phyloP scores from a whole-genome alignment of 1,284 basidiomycete genomes.

The Pulchroboletus neoregius region DNA sequence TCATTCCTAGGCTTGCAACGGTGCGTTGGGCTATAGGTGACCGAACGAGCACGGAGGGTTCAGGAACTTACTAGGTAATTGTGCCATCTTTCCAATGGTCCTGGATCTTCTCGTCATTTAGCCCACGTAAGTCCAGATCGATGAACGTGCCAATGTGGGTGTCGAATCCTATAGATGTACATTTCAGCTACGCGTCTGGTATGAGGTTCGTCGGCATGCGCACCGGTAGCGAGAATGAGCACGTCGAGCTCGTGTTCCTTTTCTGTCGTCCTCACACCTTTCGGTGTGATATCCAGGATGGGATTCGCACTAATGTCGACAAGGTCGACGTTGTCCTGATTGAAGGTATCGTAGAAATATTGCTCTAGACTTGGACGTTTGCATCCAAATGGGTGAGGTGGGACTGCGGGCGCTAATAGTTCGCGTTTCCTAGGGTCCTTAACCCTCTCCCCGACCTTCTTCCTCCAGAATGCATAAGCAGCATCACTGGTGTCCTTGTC shows the following conservation, averaged over 20 bases:
- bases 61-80: background rate
- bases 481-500: slow-evolving; percentile 6
- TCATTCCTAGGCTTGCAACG: slow-evolving; percentile 23
- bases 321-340: slow-evolving; percentile 20
- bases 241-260: slow-evolving; percentile 16
- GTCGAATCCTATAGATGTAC: background rate
- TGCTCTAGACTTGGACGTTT: slow-evolving; percentile 11
- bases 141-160: background rate
- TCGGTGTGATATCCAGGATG: slow-evolving; percentile 6
- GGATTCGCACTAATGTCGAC: slow-evolving; percentile 7
- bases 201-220: too few relatives aligned
- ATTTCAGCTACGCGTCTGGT: too few relatives aligned
- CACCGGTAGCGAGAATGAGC: background rate
- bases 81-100: background rate
- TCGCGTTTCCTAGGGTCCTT: slow-evolving; percentile 16
- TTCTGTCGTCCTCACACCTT: slow-evolving; percentile 6
- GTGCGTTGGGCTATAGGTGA: too few relatives aligned
- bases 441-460: slow-evolving; percentile 14
- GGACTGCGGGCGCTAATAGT: slow-evolving; percentile 10
- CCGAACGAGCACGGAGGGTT: too few relatives aligned
- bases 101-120: background rate
- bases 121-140: background rate
- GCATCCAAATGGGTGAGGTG: slow-evolving; percentile 22
- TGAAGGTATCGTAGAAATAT: slow-evolving; percentile 15
- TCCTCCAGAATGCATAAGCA: slow-evolving; percentile 19